These are phyloP conservation scores for Aspergillus pseudoglaucus DNA, from an alignment of 2,329 filamentous ascomycete species.

Conservation along the genomic window DNA sequence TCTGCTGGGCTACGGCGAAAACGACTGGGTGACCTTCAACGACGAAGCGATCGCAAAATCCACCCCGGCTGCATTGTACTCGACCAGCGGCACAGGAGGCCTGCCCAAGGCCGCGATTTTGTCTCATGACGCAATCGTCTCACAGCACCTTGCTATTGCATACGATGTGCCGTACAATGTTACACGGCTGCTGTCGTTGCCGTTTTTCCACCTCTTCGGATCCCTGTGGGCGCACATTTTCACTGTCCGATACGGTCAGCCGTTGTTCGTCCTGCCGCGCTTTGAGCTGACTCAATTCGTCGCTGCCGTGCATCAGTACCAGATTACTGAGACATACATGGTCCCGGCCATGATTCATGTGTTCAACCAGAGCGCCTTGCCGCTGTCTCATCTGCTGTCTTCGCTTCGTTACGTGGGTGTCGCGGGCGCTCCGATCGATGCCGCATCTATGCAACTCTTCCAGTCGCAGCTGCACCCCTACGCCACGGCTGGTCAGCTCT, in stretches of 20 bases:
- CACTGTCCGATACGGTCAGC: conserved; percentile 41
- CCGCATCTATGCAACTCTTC: conserved; percentile 35
- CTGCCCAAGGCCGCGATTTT: conserved; percentile 55
- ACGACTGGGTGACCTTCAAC: conserved; percentile 44
- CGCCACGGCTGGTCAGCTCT: conserved; percentile 43
- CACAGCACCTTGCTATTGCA: conserved; percentile 41
- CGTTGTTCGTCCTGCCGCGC: conserved; percentile 43
- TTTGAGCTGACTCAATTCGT: conserved; percentile 39
- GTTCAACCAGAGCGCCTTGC: conserved; percentile 24
- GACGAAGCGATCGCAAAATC: conserved; percentile 36
- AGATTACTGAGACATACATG: conserved; percentile 45
- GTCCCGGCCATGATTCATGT: conserved; percentile 42
- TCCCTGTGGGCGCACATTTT: conserved; percentile 42
- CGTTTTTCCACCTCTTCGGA: conserved; percentile 50
- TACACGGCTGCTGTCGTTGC: conserved; percentile 43
- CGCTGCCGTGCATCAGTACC: conserved; percentile 32
- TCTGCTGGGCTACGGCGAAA: conserved; percentile 40
- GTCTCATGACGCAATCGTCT: conserved; percentile 53
- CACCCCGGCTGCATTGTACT: conserved; percentile 47
- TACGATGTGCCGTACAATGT: conserved; percentile 36
- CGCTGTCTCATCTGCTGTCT: conserved; percentile 25
- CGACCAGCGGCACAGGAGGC: conserved; percentile 55
- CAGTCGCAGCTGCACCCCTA: conserved; percentile 34
- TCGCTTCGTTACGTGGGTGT: conserved; percentile 41
- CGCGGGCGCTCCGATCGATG: conserved; percentile 46